phyloP scores from a whole-genome alignment of 495 filamentous ascomycete species.

The Terfezia claveryi region DNA sequence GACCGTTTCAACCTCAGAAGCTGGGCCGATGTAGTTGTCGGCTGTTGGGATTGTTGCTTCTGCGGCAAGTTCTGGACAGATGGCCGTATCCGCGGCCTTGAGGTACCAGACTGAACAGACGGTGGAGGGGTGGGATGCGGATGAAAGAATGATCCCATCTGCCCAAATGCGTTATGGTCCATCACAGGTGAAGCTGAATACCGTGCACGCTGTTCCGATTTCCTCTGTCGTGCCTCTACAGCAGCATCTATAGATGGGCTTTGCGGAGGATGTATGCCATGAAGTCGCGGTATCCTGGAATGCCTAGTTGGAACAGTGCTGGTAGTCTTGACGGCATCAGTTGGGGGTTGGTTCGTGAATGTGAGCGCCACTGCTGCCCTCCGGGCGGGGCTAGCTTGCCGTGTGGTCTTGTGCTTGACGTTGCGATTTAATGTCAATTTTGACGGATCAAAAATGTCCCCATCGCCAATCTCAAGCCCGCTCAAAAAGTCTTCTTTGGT shows the following conservation, averaged over 20 bases:
- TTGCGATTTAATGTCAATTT: conserved; percentile 84
- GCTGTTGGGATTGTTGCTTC: conserved; percentile 34
- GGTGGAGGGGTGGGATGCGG: conserved; percentile 18
- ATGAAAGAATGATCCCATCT: conserved; percentile 35
- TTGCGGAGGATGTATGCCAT: conserved; percentile 19
- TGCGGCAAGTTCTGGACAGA: conserved; percentile 37
- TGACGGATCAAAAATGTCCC: conserved; percentile 44
- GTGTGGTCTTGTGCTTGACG: conserved; percentile 55
- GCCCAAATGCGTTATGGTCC: conserved; percentile 82
- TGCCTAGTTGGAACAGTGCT: conserved; percentile 8
- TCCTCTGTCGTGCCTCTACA: conserved; percentile 33
- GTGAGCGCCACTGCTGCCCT: conserved; percentile 68
- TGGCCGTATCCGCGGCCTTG: conserved; percentile 24
- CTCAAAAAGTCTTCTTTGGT: conserved; percentile 67
- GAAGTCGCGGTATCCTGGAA: conserved; percentile 9
- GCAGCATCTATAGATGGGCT: neutral
- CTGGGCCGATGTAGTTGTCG: conserved; percentile 49
- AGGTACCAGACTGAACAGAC: neutral
- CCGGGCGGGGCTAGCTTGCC: conserved; percentile 39
- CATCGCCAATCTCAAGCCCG: conserved; percentile 69
- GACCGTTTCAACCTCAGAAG: conserved; percentile 70
- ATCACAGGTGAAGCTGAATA: conserved; percentile 51
- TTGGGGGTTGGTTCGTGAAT: conserved; percentile 53
- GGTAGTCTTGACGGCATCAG: conserved; percentile 28
- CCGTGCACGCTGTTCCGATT: conserved; percentile 37